A percentile compares a stretch with the other conserved stretches of the same genome.
phyloP scores from a whole-genome alignment of 768 basidiomycete genomes.

The Leccinum ochraceum region DNA sequence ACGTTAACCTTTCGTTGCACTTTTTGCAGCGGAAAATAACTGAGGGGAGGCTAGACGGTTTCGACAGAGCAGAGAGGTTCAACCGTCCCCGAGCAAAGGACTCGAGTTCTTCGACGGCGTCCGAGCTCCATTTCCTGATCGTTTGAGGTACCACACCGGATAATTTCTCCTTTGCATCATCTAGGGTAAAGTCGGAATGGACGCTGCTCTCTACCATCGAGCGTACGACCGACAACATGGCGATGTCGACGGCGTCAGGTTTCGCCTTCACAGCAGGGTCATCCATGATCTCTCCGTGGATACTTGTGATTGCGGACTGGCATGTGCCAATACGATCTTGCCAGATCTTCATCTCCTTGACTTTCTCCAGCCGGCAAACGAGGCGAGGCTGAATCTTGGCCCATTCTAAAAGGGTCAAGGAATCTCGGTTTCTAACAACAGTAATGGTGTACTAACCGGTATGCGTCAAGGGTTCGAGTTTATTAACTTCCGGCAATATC shows the following conservation, averaged over 20 bases:
- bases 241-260: slow-evolving; percentile 9
- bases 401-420: slow-evolving; percentile 3
- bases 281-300: neutral
- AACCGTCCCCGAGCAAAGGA: slow-evolving; percentile 6
- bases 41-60: slow-evolving; percentile 5
- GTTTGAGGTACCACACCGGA: neutral
- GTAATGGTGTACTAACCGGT: slow-evolving; percentile 6
- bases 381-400: slow-evolving; percentile 5
- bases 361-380: neutral
- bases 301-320: too few species aligned
- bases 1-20: slow-evolving; percentile 1
- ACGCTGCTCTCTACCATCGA: neutral
- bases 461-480: slow-evolving; percentile 2
- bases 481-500: slow-evolving; percentile 10
- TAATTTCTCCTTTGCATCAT: neutral
- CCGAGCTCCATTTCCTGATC: slow-evolving; percentile 10
- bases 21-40: slow-evolving; percentile 15
- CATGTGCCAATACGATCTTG: too few species aligned
- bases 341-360: neutral
- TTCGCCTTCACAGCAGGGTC: neutral
- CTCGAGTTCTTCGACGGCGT: slow-evolving; percentile 12
- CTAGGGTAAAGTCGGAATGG: neutral
- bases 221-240: neutral
- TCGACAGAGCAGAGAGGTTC: slow-evolving; percentile 1
- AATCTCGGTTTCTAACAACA: neutral